Evolutionary conservation across 2,329 filamentous ascomycete genomes (phyloP).

Genomic region (Talaromyces verruculosus): DNA sequence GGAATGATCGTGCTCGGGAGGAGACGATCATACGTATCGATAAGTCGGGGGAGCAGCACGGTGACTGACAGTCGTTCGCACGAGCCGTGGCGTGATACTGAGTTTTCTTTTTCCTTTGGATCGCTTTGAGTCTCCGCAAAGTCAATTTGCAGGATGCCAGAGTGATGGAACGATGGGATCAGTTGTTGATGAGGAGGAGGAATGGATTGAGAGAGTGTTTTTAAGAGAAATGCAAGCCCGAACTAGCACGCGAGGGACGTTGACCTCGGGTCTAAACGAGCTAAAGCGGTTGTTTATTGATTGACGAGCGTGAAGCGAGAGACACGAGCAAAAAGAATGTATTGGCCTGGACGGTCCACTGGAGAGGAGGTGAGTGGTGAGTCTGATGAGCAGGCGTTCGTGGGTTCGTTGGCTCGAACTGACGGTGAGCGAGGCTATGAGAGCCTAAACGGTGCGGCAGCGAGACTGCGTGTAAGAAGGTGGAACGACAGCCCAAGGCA

Average conservation of each 20-base stretch:
- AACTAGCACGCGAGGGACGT: slow-evolving; percentile 5
- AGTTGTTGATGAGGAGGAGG: background rate
- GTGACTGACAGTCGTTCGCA: slow-evolving; percentile 9
- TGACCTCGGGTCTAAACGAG: background rate
- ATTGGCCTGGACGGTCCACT: slow-evolving; percentile 20
- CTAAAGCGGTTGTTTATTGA: slow-evolving; percentile 7
- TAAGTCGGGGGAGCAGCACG: slow-evolving; percentile 2
- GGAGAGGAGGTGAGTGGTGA: slow-evolving; percentile 9
- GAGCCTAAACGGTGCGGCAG: slow-evolving; percentile 11
- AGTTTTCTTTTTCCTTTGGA: background rate
- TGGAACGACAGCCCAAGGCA: slow-evolving; percentile 11
- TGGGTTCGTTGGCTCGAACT: slow-evolving; percentile 12
- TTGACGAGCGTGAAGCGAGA: slow-evolving; percentile 15
- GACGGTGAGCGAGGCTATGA: slow-evolving; percentile 17
- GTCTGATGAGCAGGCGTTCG: slow-evolving; percentile 13
- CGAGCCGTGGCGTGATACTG: slow-evolving; percentile 5
- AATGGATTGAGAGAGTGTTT: background rate
- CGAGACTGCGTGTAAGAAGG: slow-evolving; percentile 9
- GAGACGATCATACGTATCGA: slow-evolving; percentile 16
- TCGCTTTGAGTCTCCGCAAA: background rate
- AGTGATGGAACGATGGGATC: background rate
- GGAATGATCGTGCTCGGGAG: slow-evolving; percentile 14
- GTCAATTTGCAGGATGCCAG: slow-evolving; percentile 10
- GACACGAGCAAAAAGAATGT: slow-evolving; percentile 14
- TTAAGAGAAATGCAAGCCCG: background rate